Base-by-base conservation (phyloP, 306 rosid species). In the Dicorynia guianensis region DNA sequence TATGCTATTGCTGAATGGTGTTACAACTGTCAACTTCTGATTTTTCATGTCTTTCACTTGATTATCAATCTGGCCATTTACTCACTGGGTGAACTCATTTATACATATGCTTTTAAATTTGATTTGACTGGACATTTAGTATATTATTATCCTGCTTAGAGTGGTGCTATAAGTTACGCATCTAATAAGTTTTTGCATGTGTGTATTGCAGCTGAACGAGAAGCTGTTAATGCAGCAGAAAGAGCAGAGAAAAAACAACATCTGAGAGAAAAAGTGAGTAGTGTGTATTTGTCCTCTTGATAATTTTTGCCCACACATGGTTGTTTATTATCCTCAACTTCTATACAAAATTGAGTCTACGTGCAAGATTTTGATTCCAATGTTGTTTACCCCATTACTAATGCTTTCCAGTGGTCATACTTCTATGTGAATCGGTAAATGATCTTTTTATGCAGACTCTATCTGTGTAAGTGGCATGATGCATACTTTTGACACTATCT, bases 171-270 rank as follows among this genome's bases (percentile, higher is more conserved):
- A 4, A 33, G 4, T 77, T 53, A 63, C 69, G 38, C 13, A 50
- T 55, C n/a, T n/a, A 43, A 42, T 60, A 9, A 33, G 30, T n/a
- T 7, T 17, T 34, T 77, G 57, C 19, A 1, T 59, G 34, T 49
- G 60, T 34, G 18, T 46, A 63, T 56, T 85, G 81, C 87, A 90
- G 96, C 92, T 5, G 96, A 90, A 67, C 80, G 92, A 18, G 95
- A 90, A 80, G 87, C 92, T 0, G 96, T 90, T 57, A 84, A 82
- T 76, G 88, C 90, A 30, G 92, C 90, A 0, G 96, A 90, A 85
- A 82, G 92, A 80, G 90, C 87, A 17, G 96, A 90, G 80, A 87
- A 90, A 74, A 90, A 90, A 39, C 87, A 56, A 63, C 85, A 79
- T 13, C 72, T 85, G 80, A 85, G 96, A 80, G 92, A 90, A 18